These are phyloP conservation scores for Botrytis paeoniae DNA, from an alignment of 2,329 filamentous ascomycete species.

Conservation along the genomic window DNA sequence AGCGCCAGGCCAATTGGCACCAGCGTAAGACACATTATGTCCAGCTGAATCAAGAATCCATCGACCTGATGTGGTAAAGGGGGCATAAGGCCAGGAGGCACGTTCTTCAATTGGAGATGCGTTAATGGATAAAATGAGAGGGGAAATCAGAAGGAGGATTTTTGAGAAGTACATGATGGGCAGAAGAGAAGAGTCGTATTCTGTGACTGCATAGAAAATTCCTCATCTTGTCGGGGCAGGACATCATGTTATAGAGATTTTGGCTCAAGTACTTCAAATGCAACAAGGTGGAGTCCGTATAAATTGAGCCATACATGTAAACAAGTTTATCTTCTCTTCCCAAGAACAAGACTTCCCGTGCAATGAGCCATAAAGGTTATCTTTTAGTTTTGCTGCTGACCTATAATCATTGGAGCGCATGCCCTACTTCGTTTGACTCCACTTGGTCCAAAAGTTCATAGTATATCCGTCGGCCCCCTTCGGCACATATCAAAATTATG, in stretches of 20 bases:
- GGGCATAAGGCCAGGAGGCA: constrained; percentile 13
- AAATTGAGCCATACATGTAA: background rate
- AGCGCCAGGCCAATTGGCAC: constrained; percentile 61
- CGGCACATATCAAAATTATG: background rate
- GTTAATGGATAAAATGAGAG: background rate
- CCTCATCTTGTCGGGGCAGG: background rate
- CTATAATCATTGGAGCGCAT: constrained; percentile 15
- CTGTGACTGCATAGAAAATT: background rate
- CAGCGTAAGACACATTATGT: constrained; percentile 49
- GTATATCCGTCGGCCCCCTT: too few relatives aligned
- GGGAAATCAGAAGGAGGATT: background rate
- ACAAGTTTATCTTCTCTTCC: background rate
- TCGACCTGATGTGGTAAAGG: constrained; percentile 18
- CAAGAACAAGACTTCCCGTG: background rate
- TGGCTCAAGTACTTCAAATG: background rate
- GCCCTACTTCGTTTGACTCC: background rate
- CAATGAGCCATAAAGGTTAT: background rate
- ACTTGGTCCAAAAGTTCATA: background rate
- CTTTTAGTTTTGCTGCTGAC: too few relatives aligned
- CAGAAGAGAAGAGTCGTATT: background rate
- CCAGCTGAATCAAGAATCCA: constrained; percentile 34
- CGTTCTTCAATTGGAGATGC: constrained; percentile 1
- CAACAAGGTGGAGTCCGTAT: background rate
- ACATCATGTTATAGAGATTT: constrained; percentile 7
- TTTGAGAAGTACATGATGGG: constrained; percentile 15